phyloP scores from a whole-genome alignment of 352 stramenopile species.

The Saprolegnia parasitica region DNA sequence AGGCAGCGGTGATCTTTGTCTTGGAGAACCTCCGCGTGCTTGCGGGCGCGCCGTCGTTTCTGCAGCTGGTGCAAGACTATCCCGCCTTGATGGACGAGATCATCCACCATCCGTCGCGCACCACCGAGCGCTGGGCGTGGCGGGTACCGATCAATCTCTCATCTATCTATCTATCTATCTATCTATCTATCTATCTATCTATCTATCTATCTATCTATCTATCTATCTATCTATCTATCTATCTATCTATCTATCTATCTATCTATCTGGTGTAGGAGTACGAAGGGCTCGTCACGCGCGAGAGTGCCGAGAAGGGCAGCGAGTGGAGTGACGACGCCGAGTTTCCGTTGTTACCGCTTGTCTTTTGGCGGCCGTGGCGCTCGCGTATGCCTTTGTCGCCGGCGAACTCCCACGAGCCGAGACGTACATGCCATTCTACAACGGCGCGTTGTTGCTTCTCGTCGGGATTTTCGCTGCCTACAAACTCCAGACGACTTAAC shows the following conservation, averaged over 20 bases:
- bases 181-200: background rate
- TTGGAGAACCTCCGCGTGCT: constrained; percentile 20
- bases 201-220: background rate
- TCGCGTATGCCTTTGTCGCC: constrained; percentile 11
- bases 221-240: background rate
- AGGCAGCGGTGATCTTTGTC: constrained; percentile 22
- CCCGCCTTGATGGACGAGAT: constrained; percentile 20
- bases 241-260: background rate
- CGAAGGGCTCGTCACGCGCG: background rate
- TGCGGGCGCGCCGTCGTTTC: constrained; percentile 17
- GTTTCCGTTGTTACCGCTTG: constrained; percentile 10
- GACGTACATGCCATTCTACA: constrained; percentile 12
- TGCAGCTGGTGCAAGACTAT: constrained; percentile 18
- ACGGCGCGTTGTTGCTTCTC: background rate
- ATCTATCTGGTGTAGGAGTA: background rate
- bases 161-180: background rate
- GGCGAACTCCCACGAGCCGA: constrained; percentile 11
- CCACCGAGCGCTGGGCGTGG: constrained; percentile 20
- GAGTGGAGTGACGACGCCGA: background rate
- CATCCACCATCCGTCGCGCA: constrained; percentile 22
- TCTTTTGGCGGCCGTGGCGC: constrained; percentile 11
- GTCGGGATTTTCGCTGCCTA: too few species aligned
- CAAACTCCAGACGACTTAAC: too few species aligned
- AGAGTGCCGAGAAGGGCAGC: background rate
- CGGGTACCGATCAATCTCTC: constrained; percentile 1